These are phyloP conservation scores for Metroxylon sagu DNA, from an alignment of 176 grass and related monocot genomes.

Conservation along the genomic window DNA sequence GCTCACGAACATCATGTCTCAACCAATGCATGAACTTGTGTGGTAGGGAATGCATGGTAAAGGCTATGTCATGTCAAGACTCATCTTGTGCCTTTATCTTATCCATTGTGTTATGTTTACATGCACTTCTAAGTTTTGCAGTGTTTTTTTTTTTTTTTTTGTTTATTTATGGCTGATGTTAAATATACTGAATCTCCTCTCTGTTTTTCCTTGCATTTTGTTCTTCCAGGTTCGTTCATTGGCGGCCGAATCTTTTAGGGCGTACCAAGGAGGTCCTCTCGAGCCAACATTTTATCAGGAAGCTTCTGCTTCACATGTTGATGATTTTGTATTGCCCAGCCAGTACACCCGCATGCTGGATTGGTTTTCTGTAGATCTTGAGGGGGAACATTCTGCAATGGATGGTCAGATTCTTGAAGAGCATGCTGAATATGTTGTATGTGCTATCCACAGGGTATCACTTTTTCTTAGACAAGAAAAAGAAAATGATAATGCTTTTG, in stretches of 20 bases:
- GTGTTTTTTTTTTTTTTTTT: slow-evolving; percentile 7
- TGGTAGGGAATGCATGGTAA: too few species aligned
- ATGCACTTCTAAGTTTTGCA: background rate
- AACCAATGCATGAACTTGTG: too few species aligned
- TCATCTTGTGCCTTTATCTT: too few species aligned
- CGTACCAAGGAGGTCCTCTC: slow-evolving; percentile 79
- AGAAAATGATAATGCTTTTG: too few species aligned
- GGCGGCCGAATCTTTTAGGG: slow-evolving; percentile 79
- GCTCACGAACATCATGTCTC: too few species aligned
- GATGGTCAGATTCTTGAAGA: slow-evolving; percentile 91
- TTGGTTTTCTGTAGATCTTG: slow-evolving; percentile 95
- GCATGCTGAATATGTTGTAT: slow-evolving; percentile 92
- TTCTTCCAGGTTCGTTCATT: slow-evolving; percentile 75
- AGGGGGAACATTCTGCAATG: slow-evolving; percentile 97
- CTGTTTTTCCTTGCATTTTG: background rate
- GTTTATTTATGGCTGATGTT: background rate
- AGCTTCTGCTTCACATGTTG: slow-evolving; percentile 26
- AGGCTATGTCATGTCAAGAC: too few species aligned
- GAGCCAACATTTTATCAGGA: slow-evolving; percentile 77
- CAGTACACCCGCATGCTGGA: slow-evolving; percentile 55
- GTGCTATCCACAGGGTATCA: slow-evolving; percentile 79
- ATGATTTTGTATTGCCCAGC: slow-evolving; percentile 45
- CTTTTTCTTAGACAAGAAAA: too few species aligned
- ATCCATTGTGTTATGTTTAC: too few species aligned
- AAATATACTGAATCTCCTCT: background rate